Conservation (phyloP, 176 grass and related monocot species). For the Puccinellia tenuiflora region DNA sequence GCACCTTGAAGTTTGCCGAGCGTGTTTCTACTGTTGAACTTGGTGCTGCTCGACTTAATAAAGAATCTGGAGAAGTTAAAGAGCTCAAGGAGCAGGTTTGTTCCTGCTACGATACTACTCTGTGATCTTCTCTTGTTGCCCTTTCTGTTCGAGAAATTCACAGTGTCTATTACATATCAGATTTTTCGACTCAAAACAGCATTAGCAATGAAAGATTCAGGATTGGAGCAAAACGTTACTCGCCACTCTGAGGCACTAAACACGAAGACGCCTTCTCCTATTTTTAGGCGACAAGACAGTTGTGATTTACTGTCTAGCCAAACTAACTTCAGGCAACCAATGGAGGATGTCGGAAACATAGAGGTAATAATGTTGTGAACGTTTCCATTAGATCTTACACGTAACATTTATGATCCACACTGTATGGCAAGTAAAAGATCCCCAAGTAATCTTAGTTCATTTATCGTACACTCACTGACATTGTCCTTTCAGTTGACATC, state of each 20-base stretch:
- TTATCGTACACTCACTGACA: background rate
- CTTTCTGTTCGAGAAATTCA: conserved; percentile 31
- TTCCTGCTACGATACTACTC: conserved; percentile 1
- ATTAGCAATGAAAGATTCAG: conserved; percentile 71
- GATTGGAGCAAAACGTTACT: conserved; percentile 47
- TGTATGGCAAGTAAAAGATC: background rate
- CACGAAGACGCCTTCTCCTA: conserved; percentile 49
- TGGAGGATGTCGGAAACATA: conserved; percentile 98
- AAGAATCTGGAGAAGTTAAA: conserved; percentile 87
- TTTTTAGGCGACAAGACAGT: conserved; percentile 37
- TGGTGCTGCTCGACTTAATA: conserved; percentile 87
- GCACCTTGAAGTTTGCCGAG: conserved; percentile 97
- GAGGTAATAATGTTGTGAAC: conserved; percentile 54
- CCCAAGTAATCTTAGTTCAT: background rate
- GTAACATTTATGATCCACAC: background rate
- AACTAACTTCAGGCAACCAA: conserved; percentile 72
- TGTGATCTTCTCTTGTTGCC: conserved; percentile 14
- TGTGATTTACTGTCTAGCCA: conserved; percentile 64
- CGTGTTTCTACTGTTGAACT: conserved; percentile 98
- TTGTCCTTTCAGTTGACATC: background rate
- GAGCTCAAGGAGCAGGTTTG: conserved; percentile 93
- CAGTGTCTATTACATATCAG: conserved; percentile 32
- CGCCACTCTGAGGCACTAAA: conserved; percentile 46
- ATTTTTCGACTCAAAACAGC: conserved; percentile 77
- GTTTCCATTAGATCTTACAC: conserved; percentile 14